Evolutionary conservation across 192 early-diverging fungal genomes (phyloP).

Genomic region (Neocallimastix lanati): DNA sequence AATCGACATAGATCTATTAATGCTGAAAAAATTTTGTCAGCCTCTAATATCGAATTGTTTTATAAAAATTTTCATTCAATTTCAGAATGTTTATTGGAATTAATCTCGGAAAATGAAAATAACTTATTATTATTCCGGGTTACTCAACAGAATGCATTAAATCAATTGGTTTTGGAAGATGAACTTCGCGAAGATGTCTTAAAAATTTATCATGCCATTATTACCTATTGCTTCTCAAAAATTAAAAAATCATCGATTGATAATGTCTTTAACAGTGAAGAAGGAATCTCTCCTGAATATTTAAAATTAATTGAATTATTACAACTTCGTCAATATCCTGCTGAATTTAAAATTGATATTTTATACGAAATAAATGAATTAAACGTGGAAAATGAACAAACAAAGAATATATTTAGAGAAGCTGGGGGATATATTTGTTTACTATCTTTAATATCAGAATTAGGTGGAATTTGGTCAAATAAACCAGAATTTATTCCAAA

Average conservation of each 20-base stretch:
- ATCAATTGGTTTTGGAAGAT: background rate
- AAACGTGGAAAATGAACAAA: background rate
- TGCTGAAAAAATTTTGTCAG: background rate
- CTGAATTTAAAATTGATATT: background rate
- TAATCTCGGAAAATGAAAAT: background rate
- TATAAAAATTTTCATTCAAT: background rate
- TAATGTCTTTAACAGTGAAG: background rate
- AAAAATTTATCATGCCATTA: background rate
- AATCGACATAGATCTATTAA: background rate
- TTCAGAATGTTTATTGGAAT: background rate
- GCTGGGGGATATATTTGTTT: background rate
- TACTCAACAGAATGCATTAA: background rate
- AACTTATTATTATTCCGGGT: background rate
- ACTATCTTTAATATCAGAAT: background rate
- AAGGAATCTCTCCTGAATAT: background rate
- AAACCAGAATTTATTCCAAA: background rate
- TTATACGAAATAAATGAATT: background rate
- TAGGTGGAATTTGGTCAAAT: background rate
- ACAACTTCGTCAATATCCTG: background rate
- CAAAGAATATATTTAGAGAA: background rate
- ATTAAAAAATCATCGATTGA: background rate
- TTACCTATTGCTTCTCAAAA: background rate
- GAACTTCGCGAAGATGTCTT: background rate
- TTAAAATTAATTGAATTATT: background rate
- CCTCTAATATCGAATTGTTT: background rate